A percentile compares a stretch with the other conserved stretches of the same genome.
phyloP scores from a whole-genome alignment of 495 filamentous ascomycete genomes.

The Penicillium daleae region DNA sequence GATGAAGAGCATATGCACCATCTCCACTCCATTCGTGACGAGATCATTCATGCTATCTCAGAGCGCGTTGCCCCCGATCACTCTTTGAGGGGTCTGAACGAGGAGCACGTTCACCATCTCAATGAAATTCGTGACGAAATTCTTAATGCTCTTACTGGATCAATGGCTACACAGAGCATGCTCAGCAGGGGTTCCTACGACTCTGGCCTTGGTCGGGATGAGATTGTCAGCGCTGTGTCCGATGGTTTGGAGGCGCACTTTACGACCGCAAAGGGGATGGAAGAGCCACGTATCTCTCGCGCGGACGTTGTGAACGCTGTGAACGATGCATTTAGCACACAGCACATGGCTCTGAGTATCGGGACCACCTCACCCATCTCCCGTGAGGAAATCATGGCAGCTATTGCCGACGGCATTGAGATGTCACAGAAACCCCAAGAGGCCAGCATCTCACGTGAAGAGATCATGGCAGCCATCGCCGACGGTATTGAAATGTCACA shows the following conservation, averaged over 20 bases:
- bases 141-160: slow-evolving; percentile 43
- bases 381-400: slow-evolving; percentile 53
- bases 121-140: slow-evolving; percentile 45
- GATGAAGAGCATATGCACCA: slow-evolving; percentile 30
- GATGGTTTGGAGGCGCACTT: slow-evolving; percentile 49
- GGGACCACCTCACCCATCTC: slow-evolving; percentile 18
- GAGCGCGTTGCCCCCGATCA: slow-evolving; percentile 1
- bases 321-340: slow-evolving; percentile 56
- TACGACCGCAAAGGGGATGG: slow-evolving; percentile 40
- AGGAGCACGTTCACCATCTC: slow-evolving; percentile 34
- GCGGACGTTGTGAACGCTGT: slow-evolving; percentile 59
- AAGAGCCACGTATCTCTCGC: slow-evolving; percentile 45
- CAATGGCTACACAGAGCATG: slow-evolving; percentile 48
- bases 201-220: slow-evolving; percentile 51
- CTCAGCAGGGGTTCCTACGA: slow-evolving; percentile 51
- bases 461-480: slow-evolving; percentile 53
- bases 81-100: slow-evolving; percentile 21
- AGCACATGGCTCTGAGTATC: slow-evolving; percentile 41
- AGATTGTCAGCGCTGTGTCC: slow-evolving; percentile 49
- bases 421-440: slow-evolving; percentile 29
- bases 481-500: slow-evolving; percentile 42
- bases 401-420: slow-evolving; percentile 55
- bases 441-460: slow-evolving; percentile 33
- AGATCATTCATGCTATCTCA: slow-evolving; percentile 50
- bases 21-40: slow-evolving; percentile 31